Conservation (phyloP, 2,329 filamentous ascomycete species). For the Aspergillus pseudoglaucus region DNA sequence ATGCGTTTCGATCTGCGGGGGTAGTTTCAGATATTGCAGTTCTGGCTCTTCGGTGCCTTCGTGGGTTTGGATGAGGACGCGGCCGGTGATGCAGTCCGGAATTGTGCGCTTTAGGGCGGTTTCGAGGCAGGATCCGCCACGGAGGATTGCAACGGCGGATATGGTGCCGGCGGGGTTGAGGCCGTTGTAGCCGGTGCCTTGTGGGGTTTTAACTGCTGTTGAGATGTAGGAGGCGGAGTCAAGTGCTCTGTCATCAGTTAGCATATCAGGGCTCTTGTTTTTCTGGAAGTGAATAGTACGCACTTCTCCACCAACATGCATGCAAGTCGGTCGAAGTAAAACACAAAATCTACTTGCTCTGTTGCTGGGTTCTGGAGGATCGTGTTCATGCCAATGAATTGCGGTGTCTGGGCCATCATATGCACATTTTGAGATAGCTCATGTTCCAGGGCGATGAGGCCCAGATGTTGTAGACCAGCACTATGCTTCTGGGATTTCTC, state of each 20-base stretch:
- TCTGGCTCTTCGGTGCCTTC: slow-evolving; percentile 81
- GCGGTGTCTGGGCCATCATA: slow-evolving; percentile 67
- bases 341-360: slow-evolving; percentile 83
- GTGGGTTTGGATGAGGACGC: slow-evolving; percentile 86
- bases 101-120: slow-evolving; percentile 82
- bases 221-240: slow-evolving; percentile 68
- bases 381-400: slow-evolving; percentile 82
- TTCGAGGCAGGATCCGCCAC: slow-evolving; percentile 83
- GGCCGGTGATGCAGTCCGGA: slow-evolving; percentile 83
- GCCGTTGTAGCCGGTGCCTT: slow-evolving; percentile 63
- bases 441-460: slow-evolving; percentile 62
- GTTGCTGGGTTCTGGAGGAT: slow-evolving; percentile 78
- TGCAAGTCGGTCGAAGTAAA: slow-evolving; percentile 89
- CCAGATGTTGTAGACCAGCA: slow-evolving; percentile 68
- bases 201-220: slow-evolving; percentile 62
- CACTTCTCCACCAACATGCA: slow-evolving; percentile 73
- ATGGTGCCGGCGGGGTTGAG: slow-evolving; percentile 65
- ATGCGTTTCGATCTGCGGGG: slow-evolving; percentile 64
- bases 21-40: slow-evolving; percentile 79
- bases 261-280: not conserved
- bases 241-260: slow-evolving; percentile 52
- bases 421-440: slow-evolving; percentile 69
- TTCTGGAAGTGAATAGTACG: not conserved
- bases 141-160: slow-evolving; percentile 80
- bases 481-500: slow-evolving; percentile 82